Percentiles rank a stretch among this genome's conserved stretches.
phyloP scores from a whole-genome alignment of 2,329 filamentous ascomycete species.

The Bertia moriformis region DNA sequence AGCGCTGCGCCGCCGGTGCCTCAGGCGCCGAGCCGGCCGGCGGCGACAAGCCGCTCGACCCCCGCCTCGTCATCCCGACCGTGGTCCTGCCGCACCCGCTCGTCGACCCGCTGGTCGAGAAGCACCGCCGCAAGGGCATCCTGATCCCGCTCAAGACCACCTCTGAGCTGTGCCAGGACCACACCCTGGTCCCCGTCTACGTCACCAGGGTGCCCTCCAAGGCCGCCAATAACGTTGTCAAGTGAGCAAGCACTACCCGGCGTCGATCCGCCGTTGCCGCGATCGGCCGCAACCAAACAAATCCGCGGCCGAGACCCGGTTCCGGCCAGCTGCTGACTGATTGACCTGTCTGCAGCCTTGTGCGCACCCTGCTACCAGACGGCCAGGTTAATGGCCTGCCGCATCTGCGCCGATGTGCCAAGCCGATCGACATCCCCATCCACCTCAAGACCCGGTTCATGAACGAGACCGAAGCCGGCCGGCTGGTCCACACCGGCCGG shows the following conservation, averaged over 20 bases:
- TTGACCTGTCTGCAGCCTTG: conserved; percentile 24
- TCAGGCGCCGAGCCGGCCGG: too few species aligned
- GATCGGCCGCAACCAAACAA: conserved; percentile 6
- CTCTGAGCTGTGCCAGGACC: conserved; percentile 44
- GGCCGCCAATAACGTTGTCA: conserved; percentile 58
- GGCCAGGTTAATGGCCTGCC: conserved; percentile 49
- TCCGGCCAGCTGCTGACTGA: not conserved
- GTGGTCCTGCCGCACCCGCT: not conserved
- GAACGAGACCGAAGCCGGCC: conserved; percentile 37
- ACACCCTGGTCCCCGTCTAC: conserved; percentile 46
- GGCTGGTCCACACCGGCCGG: conserved; percentile 42
- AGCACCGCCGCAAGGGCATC: conserved; percentile 2
- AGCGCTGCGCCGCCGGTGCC: too few species aligned
- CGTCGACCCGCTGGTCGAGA: not conserved
- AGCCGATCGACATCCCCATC: conserved; percentile 51
- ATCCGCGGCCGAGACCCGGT: conserved; percentile 12
- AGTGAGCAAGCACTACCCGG: conserved; percentile 39
- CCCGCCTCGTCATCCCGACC: too few species aligned
- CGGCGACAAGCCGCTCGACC: too few species aligned
- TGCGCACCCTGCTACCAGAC: conserved; percentile 40
- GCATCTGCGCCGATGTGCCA: conserved; percentile 65
- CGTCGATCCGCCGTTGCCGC: conserved; percentile 3
- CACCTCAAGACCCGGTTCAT: conserved; percentile 49
- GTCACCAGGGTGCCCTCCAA: conserved; percentile 61
- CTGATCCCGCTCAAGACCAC: conserved; percentile 51